Evolutionary conservation across 768 basidiomycete genomes (phyloP), one percentile per base, ranked within the genome.

Genomic region (Udeniomyces megalosporus): DNA sequence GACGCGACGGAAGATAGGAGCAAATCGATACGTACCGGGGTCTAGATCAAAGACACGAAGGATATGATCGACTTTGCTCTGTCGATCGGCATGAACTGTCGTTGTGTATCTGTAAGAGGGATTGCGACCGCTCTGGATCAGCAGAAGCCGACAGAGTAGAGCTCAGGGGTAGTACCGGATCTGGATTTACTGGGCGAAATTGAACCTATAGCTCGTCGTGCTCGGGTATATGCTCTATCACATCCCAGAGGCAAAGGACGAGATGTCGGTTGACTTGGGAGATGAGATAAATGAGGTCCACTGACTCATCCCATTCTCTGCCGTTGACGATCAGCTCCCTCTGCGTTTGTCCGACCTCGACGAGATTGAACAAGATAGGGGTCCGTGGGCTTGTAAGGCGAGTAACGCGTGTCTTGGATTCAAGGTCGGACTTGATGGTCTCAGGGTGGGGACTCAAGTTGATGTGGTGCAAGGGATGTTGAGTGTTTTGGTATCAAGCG

Each of bases 31-130:
- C 54, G 54, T n/a, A 56, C 54, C 35, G 38, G n/a, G 38, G 26
- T 56, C 54, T 14, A 38, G 34, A 38, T 56, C 54, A 38, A 56
- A 56, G 11, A 56, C 54, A 5, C 54, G 54, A 22, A 56, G 54
- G 54, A 56, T 56, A 14, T 32, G 34, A 17, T 15, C 20, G 22
- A 38, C 44, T 22, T 28, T 20, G 42, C 1, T 7, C 38, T 56
- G 34, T 8, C 28, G 22, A 11, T 56, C 54, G 54, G 11, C 12
- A 38, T 56, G 54, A 8, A 56, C 54, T 56, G 38, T 2, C 20
- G n/a, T 31, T 31, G 8, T 15, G n/a, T n/a, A n/a, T n/a, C n/a
- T n/a, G n/a, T n/a, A n/a, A n/a, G n/a, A n/a, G n/a, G n/a, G n/a
- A n/a, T n/a, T n/a, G n/a, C n/a, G n/a, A n/a, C n/a, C n/a, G n/a